phyloP scores from a whole-genome alignment of 2,329 filamentous ascomycete species.

The Curvularia eragrostidis region DNA sequence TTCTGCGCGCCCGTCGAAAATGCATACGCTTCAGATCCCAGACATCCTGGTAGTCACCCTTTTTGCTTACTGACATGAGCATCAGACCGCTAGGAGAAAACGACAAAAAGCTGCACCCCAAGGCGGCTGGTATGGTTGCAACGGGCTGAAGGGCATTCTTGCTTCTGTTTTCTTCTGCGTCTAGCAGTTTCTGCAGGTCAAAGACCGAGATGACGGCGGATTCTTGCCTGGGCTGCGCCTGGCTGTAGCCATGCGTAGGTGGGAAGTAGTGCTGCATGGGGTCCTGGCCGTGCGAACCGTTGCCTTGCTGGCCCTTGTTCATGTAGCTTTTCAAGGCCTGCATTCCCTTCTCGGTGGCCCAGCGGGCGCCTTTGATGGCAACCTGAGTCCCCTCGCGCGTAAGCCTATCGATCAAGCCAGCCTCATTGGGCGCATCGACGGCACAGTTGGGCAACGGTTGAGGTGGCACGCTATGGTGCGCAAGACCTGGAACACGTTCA shows the following conservation, averaged over 20 bases:
- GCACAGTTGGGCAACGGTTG: constrained; percentile 70
- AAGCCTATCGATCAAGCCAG: constrained; percentile 76
- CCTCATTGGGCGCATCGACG: constrained; percentile 74
- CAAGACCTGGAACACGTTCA: constrained; percentile 62
- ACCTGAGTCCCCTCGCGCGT: constrained; percentile 82
- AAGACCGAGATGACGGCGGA: constrained; percentile 77
- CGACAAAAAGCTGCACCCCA: constrained; percentile 81
- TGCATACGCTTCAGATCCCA: constrained; percentile 75
- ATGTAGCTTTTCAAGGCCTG: constrained; percentile 84
- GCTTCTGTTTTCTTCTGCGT: constrained; percentile 56
- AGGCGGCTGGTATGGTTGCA: constrained; percentile 72
- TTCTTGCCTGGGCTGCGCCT: constrained; percentile 61
- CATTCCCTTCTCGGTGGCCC: constrained; percentile 77
- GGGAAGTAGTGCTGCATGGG: constrained; percentile 67
- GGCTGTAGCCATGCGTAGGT: constrained; percentile 74
- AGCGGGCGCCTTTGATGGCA: constrained; percentile 74
- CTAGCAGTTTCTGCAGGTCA: constrained; percentile 68
- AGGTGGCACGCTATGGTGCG: constrained; percentile 71
- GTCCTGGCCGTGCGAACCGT: constrained; percentile 40
- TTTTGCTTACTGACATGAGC: constrained; percentile 79
- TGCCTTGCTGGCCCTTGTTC: constrained; percentile 57
- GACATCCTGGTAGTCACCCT: constrained; percentile 81
- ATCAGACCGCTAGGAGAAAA: constrained; percentile 76
- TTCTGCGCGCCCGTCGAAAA: constrained; percentile 52
- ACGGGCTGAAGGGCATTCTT: constrained; percentile 64